Percentiles rank a stretch among this genome's conserved stretches.
phyloP scores from a whole-genome alignment of 345 rosid species.

The Boechera divaricarpa region DNA sequence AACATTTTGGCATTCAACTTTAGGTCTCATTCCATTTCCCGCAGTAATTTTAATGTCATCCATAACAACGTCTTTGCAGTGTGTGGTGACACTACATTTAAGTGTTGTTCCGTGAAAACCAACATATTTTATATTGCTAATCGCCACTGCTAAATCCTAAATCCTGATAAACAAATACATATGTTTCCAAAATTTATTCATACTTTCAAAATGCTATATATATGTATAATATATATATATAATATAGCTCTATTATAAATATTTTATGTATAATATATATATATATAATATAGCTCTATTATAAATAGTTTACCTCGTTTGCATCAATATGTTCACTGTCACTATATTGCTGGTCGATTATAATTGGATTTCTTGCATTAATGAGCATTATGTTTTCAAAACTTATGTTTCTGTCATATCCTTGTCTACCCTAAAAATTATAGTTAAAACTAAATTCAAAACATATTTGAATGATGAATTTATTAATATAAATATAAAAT shows the following conservation, averaged over 20 bases:
- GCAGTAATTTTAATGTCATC: constrained; percentile 13
- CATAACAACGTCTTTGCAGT: constrained; percentile 11
- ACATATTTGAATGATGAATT: no score
- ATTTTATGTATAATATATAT: not conserved
- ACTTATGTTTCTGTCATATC: constrained; percentile 29
- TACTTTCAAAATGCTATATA: not conserved
- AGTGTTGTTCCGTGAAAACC: constrained; percentile 23
- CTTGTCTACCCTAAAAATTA: constrained; percentile 28
- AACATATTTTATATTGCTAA: constrained; percentile 17
- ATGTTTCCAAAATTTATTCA: not conserved
- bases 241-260: not conserved
- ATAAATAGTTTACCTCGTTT: not conserved
- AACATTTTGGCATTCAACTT: constrained; percentile 9
- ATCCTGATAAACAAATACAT: not conserved
- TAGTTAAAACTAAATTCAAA: not conserved
- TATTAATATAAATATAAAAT: not conserved
- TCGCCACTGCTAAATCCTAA: constrained; percentile 25
- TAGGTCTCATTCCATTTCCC: constrained; percentile 14
- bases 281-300: not conserved
- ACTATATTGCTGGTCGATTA: constrained; percentile 31
- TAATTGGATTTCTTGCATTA: constrained; percentile 28
- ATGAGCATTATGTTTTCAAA: constrained; percentile 37
- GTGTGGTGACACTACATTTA: constrained; percentile 14
- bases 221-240: not conserved
- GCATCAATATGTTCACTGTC: not conserved